Conservation (phyloP, 2,329 filamentous ascomycete genomes). For the Trichoderma atroviride region DNA sequence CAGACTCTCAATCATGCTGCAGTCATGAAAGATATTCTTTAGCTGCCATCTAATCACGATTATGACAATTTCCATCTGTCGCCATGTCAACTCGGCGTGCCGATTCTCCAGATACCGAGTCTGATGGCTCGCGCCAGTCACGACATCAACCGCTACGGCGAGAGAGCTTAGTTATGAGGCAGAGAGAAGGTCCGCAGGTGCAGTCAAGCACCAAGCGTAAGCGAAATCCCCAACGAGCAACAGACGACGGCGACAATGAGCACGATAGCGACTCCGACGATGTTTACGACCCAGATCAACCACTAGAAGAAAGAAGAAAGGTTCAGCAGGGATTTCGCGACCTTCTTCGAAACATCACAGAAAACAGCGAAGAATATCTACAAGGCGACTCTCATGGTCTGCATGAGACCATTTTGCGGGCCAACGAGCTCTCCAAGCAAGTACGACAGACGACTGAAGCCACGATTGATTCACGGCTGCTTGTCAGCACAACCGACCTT, state of each 20-base stretch:
- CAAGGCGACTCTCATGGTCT: slow-evolving; percentile 67
- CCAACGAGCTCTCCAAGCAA: slow-evolving; percentile 65
- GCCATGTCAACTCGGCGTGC: slow-evolving; percentile 26
- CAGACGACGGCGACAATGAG: slow-evolving; percentile 4
- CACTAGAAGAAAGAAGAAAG: slow-evolving; percentile 69
- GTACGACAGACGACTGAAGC: slow-evolving; percentile 91
- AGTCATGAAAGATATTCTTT: not conserved
- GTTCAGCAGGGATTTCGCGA: slow-evolving; percentile 72
- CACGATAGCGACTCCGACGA: slow-evolving; percentile 36
- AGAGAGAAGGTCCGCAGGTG: slow-evolving; percentile 31
- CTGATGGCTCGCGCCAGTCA: slow-evolving; percentile 32
- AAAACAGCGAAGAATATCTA: slow-evolving; percentile 75
- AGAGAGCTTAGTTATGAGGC: slow-evolving; percentile 34
- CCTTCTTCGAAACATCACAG: slow-evolving; percentile 60
- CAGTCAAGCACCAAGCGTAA: slow-evolving; percentile 39
- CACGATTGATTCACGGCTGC: slow-evolving; percentile 82
- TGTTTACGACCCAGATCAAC: slow-evolving; percentile 81
- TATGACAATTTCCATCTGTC: slow-evolving; percentile 35
- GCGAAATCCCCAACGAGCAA: slow-evolving; percentile 29
- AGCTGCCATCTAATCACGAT: not conserved
- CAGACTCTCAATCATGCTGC: not conserved
- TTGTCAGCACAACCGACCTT: slow-evolving; percentile 79
- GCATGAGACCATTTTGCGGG: slow-evolving; percentile 64
- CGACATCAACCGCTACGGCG: slow-evolving; percentile 27
- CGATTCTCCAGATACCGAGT: slow-evolving; percentile 26